Evolutionary conservation across 371 early-diverging fungal genomes (phyloP).

Genomic region (Fennellomyces sp.): DNA sequence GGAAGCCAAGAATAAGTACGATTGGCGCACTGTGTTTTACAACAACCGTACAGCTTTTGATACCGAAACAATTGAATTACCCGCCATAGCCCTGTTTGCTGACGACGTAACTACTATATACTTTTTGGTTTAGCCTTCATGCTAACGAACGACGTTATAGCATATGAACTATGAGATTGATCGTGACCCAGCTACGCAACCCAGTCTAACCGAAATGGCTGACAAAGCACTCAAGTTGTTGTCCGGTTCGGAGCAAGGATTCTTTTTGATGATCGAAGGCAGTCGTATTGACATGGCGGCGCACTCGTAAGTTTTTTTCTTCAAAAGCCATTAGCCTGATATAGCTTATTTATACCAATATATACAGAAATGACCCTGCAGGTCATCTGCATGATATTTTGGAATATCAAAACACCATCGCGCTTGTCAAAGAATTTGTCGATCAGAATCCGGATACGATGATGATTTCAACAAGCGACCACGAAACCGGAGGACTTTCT

Average conservation of each 20-base stretch:
- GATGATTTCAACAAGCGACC: constrained; percentile 89
- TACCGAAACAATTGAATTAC: constrained; percentile 55
- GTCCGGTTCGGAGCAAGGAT: constrained; percentile 65
- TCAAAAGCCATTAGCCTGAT: neutral
- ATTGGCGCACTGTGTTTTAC: constrained; percentile 69
- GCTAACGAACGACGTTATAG: constrained; percentile 20
- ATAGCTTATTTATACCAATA: constrained; percentile 10
- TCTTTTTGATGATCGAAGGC: constrained; percentile 97
- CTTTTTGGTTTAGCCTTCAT: neutral
- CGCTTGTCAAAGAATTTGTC: constrained; percentile 74
- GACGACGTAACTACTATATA: constrained; percentile 34
- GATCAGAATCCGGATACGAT: constrained; percentile 77
- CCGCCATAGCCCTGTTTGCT: constrained; percentile 79
- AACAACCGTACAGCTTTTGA: constrained; percentile 64
- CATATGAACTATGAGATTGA: constrained; percentile 94
- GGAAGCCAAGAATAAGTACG: constrained; percentile 52
- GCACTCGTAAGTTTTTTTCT: constrained; percentile 54
- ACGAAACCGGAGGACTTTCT: constrained; percentile 94
- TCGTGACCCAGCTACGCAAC: constrained; percentile 66
- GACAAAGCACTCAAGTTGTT: constrained; percentile 74
- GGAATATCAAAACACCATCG: constrained; percentile 83
- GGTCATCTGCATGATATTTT: constrained; percentile 90
- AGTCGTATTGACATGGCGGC: constrained; percentile 91
- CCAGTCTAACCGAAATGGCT: constrained; percentile 88
- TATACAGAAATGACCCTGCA: constrained; percentile 84